Conservation (phyloP, 805 yeast species). For the Yarrowia osloensis region DNA sequence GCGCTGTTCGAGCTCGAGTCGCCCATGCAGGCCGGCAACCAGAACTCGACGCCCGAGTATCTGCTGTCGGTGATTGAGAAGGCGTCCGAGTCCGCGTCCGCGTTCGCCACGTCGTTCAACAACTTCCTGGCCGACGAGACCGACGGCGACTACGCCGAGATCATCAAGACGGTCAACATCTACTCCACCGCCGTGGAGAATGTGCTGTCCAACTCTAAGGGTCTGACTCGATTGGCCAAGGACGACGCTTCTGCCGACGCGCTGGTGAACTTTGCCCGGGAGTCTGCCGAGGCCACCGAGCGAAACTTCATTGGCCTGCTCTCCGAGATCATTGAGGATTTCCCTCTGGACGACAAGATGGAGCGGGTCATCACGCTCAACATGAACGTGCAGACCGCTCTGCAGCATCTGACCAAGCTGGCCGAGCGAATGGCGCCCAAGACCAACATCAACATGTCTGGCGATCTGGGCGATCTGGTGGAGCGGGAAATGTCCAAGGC, state of each 20-base stretch:
- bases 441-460: slow-evolving; percentile 40
- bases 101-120: slow-evolving; percentile 76
- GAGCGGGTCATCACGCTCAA: slow-evolving; percentile 78
- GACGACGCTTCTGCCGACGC: slow-evolving; percentile 56
- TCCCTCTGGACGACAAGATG: slow-evolving; percentile 61
- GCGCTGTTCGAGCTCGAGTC: slow-evolving; percentile 67
- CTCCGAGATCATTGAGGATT: slow-evolving; percentile 51
- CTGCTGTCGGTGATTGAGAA: slow-evolving; percentile 69
- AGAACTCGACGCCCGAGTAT: slow-evolving; percentile 70
- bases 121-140: slow-evolving; percentile 74
- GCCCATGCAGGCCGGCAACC: slow-evolving; percentile 81
- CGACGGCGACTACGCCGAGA: slow-evolving; percentile 59
- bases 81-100: slow-evolving; percentile 69
- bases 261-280: slow-evolving; percentile 52
- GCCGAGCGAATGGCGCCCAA: slow-evolving; percentile 60
- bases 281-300: slow-evolving; percentile 62
- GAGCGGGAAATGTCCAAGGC: slow-evolving; percentile 73
- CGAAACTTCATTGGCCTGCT: slow-evolving; percentile 61
- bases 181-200: slow-evolving; percentile 65
- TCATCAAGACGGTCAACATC: slow-evolving; percentile 63
- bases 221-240: slow-evolving; percentile 58
- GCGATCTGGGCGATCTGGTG: slow-evolving; percentile 67
- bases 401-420: slow-evolving; percentile 58
- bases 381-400: slow-evolving; percentile 67
- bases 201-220: slow-evolving; percentile 66